These are phyloP conservation scores for Saccharomycopsis fodiens DNA, from an alignment of 805 yeast species.

Conservation along the genomic window DNA sequence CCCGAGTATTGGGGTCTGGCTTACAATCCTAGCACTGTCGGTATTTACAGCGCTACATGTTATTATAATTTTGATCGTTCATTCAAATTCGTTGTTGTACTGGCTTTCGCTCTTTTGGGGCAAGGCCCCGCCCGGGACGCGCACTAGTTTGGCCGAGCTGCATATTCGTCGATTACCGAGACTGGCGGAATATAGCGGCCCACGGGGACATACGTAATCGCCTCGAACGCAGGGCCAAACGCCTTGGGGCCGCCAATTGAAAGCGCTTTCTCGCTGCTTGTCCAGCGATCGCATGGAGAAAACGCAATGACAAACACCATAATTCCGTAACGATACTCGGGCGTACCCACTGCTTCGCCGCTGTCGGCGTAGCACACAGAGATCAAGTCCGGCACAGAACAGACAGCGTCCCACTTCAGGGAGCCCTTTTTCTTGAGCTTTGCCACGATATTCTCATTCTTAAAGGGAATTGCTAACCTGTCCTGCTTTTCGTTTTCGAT, in stretches of 20 bases:
- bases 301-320: slow-evolving; percentile 36
- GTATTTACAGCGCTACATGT: too few relatives aligned
- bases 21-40: too few relatives aligned
- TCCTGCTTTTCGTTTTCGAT: slow-evolving; percentile 24
- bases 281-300: slow-evolving; percentile 33
- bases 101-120: too few relatives aligned
- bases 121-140: too few relatives aligned
- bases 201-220: slow-evolving; percentile 31
- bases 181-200: slow-evolving; percentile 31
- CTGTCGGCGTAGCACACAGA: slow-evolving; percentile 35
- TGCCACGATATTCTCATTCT: slow-evolving; percentile 39
- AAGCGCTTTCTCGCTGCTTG: slow-evolving; percentile 30
- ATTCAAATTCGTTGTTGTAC: too few relatives aligned
- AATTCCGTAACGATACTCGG: slow-evolving; percentile 40
- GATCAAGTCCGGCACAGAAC: slow-evolving; percentile 41
- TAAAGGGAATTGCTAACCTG: slow-evolving; percentile 36
- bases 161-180: slow-evolving; percentile 35
- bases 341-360: slow-evolving; percentile 42
- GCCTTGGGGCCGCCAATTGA: slow-evolving; percentile 37
- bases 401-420: slow-evolving; percentile 26
- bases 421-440: slow-evolving; percentile 22
- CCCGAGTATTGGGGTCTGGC: too few relatives aligned
- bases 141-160: background rate
- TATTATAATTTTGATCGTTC: too few relatives aligned
- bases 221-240: slow-evolving; percentile 31